Percentiles rank a stretch among this genome's conserved stretches.
These are phyloP conservation scores for Pichia sp. DNA, from an alignment of 1,139 yeast genomes.

Conservation along the genomic window DNA sequence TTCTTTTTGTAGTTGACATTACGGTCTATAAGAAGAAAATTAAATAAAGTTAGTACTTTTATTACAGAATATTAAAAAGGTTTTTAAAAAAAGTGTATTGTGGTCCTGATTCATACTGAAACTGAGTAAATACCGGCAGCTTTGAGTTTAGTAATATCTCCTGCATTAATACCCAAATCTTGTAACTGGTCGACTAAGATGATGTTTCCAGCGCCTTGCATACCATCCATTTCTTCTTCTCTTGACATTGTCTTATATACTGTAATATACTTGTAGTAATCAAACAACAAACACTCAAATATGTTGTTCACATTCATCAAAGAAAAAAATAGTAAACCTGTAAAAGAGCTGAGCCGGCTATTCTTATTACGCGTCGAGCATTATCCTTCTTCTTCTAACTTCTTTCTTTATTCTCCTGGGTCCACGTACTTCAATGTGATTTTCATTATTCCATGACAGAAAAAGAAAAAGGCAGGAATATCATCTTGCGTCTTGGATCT, in stretches of 20 bases:
- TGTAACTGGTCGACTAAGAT: slow-evolving; percentile 49
- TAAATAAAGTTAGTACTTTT: slow-evolving; percentile 1
- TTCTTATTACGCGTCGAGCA: no score
- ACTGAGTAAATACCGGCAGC: slow-evolving; percentile 50
- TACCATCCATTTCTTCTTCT: slow-evolving; percentile 17
- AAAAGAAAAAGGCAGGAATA: slow-evolving; percentile 3
- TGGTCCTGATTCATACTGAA: slow-evolving; percentile 32
- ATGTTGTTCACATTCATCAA: no score
- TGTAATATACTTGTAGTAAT: no score
- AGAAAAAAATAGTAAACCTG: no score
- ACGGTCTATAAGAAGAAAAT: slow-evolving; percentile 12
- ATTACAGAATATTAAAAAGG: background rate
- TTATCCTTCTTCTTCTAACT: no score
- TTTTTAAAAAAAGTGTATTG: no score
- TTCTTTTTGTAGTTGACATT: slow-evolving; percentile 48
- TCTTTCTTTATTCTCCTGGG: no score
- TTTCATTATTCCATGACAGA: no score
- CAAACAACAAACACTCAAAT: no score
- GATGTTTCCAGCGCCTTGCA: slow-evolving; percentile 18
- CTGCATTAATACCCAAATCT: slow-evolving; percentile 51
- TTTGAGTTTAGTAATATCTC: slow-evolving; percentile 49
- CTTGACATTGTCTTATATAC: slow-evolving; percentile 1
- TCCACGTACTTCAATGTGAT: no score
- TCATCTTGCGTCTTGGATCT: slow-evolving; percentile 10
- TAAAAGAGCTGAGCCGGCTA: no score